Evolutionary conservation across 192 early-diverging fungal genomes (phyloP), one percentile per base, ranked within the genome.

Genomic region (Obelidium mucronatum): DNA sequence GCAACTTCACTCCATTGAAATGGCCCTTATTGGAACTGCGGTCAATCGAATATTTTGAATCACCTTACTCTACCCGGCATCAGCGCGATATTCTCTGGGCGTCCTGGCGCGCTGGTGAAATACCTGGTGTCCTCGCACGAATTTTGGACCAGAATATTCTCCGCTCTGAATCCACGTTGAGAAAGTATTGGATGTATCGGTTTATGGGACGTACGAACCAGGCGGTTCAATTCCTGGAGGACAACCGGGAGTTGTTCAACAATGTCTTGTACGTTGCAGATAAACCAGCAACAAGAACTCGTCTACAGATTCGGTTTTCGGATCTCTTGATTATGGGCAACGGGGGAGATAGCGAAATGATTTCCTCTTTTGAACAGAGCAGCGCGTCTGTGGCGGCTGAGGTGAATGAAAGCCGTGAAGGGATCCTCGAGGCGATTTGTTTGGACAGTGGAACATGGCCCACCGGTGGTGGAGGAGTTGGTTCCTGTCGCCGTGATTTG

Each of bases 91-190:
- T 80, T 30, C 61, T 84, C n/a, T 84, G 83, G 83, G 71, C 80
- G 1, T 36, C 70, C 3, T 84, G 83, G 83, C 72, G 83, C 26
- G 61, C 59, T 0, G 77, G 80, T 24, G 78, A 85, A 33, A 58
- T 84, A n/a, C 59, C 81, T 28, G 83, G 76, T n/a, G 63, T 73
- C 1, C 82, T 84, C 58, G 83, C 83, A 3, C 80, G 83, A 42
- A 67, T 78, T 61, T 69, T 84, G 13, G 83, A 84, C 80, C 83
- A 84, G 62, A 36, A 35, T 11, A 70, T 85, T 51, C 51, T 85
- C 8, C 64, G 83, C 11, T 35, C 71, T 26, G 83, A 84, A 48
- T 58, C 68, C 5, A 42, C 82, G 11, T 67, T 84, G 30, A 17
- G 37, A 22, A 65, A 35, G 24, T 84, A 84, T 52, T 84, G 82